Evolutionary conservation across 2,329 filamentous ascomycete genomes (phyloP), one percentile per base, ranked within the genome.

Genomic region (Sporothrix sp.): DNA sequence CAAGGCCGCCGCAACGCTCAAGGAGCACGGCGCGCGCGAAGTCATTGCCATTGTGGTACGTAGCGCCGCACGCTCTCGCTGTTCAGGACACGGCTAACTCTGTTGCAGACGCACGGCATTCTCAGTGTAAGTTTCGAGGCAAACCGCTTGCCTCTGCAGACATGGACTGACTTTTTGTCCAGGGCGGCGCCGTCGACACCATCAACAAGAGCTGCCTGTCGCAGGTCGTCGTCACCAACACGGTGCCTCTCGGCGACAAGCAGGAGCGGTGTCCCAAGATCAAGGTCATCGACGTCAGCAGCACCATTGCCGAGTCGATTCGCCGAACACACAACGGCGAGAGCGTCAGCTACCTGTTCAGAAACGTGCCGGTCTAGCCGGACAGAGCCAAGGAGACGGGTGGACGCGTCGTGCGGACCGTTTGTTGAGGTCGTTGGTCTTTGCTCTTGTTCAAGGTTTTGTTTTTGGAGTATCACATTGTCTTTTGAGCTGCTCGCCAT

Each of bases 221-320:
- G 59, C 82, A 84, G 60, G 72, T 96, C 33, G 88, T 96, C 13
- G 88, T 95, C 32, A 95, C 90, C 44, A 95, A 96, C 69, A 95
- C 86, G 1, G 85, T 91, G 11, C 85, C 85, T 1, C 78, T 88
- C 54, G 78, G 81, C 56, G 84, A 86, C 66, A 89, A 90, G 75
- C 82, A 84, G 63, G 78, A 82, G 48, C 60, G 62, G 37, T 94
- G 90, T 68, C 76, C 81, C 52, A 84, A 86, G 67, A 79, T 96
- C 56, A 83, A 89, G 68, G 90, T 90, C 51, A 95, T 96, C 65
- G 90, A 96, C 67, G 87, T 96, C 60, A 88, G 85, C 61, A 85
- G 87, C 37, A 95, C 89, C 32, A 71, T 86, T 52, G 82, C 81
- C n/a, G 82, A 76, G 66, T 81, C 81, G 11, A 84, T 83, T 58